These are phyloP conservation scores for Hibiscus tridactylites DNA, from an alignment of 345 rosid species.

Conservation along the genomic window DNA sequence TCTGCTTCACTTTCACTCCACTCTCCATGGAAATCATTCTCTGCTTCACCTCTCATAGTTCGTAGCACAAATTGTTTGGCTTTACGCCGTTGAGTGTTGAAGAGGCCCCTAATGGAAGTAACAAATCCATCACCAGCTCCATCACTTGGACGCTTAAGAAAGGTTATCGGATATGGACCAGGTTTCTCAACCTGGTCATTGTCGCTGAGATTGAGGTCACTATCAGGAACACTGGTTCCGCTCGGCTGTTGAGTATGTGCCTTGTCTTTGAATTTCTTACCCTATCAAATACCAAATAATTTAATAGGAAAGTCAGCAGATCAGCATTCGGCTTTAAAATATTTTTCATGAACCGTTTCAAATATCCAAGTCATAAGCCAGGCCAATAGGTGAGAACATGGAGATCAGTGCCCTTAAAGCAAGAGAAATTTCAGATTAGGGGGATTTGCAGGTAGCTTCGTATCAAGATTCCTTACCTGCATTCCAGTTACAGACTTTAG, in stretches of 20 bases:
- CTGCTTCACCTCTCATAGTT: slow-evolving; percentile 95
- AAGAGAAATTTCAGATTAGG: neutral
- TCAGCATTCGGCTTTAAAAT: neutral
- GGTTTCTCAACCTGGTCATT: slow-evolving; percentile 57
- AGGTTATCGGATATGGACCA: slow-evolving; percentile 63
- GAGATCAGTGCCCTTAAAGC: neutral
- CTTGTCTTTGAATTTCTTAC: slow-evolving; percentile 92
- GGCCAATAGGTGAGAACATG: neutral
- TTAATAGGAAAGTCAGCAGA: neutral
- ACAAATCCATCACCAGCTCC: slow-evolving; percentile 99
- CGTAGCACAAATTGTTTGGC: slow-evolving; percentile 88
- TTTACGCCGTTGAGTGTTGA: slow-evolving; percentile 84
- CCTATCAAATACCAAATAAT: slow-evolving; percentile 41
- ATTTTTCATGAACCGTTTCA: neutral
- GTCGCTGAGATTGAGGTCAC: slow-evolving; percentile 71
- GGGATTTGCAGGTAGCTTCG: neutral
- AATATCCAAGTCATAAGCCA: neutral
- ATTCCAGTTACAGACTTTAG: slow-evolving; percentile 94
- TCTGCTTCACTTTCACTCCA: slow-evolving; percentile 95
- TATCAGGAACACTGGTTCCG: slow-evolving; percentile 45
- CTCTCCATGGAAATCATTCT: slow-evolving; percentile 73
- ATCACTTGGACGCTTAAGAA: slow-evolving; percentile 72
- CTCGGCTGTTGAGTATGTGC: slow-evolving; percentile 42
- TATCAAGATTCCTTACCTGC: slow-evolving; percentile 52
- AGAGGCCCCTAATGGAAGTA: slow-evolving; percentile 81